A percentile compares a stretch with the other conserved stretches of the same genome.
phyloP scores from a whole-genome alignment of 345 rosid species.

The Odontarrhena argentea region DNA sequence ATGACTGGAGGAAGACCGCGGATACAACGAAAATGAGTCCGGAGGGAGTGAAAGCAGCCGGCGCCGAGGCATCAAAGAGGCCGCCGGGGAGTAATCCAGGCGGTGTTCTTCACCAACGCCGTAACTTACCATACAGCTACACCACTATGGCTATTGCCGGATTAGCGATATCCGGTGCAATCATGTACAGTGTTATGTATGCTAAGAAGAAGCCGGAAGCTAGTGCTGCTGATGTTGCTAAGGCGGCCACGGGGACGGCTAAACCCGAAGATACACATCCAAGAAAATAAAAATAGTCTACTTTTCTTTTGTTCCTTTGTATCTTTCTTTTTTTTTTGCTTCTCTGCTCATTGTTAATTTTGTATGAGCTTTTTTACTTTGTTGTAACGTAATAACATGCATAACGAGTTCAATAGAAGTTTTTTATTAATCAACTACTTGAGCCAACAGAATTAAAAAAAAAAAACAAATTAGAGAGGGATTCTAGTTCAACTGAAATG shows the following conservation, averaged over 20 bases:
- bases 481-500: neutral
- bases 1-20: constrained; percentile 59
- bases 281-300: constrained; percentile 41
- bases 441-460: neutral
- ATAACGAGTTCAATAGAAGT: neutral
- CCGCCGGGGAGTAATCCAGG: constrained; percentile 67
- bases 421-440: neutral
- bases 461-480: neutral
- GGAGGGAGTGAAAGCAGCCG: constrained; percentile 58
- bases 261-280: constrained; percentile 60
- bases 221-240: constrained; percentile 54
- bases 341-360: constrained; percentile 11
- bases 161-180: constrained; percentile 49
- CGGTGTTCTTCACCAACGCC: constrained; percentile 65
- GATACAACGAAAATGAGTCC: constrained; percentile 73
- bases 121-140: constrained; percentile 55
- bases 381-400: constrained; percentile 25
- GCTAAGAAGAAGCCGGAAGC: constrained; percentile 65
- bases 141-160: constrained; percentile 59
- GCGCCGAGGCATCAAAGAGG: constrained; percentile 55
- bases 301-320: neutral
- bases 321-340: neutral
- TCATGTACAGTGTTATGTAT: constrained; percentile 55
- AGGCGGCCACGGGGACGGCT: constrained; percentile 49
- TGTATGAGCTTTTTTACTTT: constrained; percentile 5